Conservation (phyloP, 768 basidiomycete genomes). For the Lentinula sp. region DNA sequence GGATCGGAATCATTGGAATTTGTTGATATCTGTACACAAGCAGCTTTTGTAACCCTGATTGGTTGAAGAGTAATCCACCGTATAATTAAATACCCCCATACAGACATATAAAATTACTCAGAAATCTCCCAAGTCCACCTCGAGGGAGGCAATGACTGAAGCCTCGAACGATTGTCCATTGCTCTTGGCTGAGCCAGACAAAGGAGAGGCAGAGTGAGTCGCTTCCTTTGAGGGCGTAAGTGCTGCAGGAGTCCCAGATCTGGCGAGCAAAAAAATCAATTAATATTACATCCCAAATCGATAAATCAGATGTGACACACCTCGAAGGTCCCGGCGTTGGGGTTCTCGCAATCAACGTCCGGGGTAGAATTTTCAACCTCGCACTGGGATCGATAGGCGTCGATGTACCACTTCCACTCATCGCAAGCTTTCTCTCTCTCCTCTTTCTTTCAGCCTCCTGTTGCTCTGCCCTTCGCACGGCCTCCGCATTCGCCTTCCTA, state of each 20-base stretch:
- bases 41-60: too few relatives aligned
- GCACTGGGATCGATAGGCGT: conserved; percentile 58
- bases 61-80: not conserved
- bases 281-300: conserved; percentile 6
- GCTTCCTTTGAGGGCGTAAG: conserved; percentile 37
- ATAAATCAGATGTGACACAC: conserved; percentile 27
- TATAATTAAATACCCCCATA: not conserved
- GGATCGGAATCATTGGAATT: too few relatives aligned
- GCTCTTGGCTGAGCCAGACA: conserved; percentile 20
- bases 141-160: conserved; percentile 57
- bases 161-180: conserved; percentile 45
- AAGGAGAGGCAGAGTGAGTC: conserved; percentile 20
- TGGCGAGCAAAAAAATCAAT: conserved; percentile 10
- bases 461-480: conserved; percentile 70
- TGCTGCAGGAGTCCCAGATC: conserved; percentile 40
- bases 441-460: conserved; percentile 64
- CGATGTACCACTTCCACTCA: conserved; percentile 27
- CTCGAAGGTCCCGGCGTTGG: conserved; percentile 37
- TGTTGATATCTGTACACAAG: too few relatives aligned
- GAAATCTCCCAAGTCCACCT: conserved; percentile 78
- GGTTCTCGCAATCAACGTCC: conserved; percentile 44
- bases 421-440: conserved; percentile 53
- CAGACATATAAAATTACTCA: conserved; percentile 20
- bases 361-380: conserved; percentile 58
- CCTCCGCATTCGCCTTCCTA: conserved; percentile 76